phyloP scores from a whole-genome alignment of 768 basidiomycete genomes.

The Tylopilus vinaceipallidus region DNA sequence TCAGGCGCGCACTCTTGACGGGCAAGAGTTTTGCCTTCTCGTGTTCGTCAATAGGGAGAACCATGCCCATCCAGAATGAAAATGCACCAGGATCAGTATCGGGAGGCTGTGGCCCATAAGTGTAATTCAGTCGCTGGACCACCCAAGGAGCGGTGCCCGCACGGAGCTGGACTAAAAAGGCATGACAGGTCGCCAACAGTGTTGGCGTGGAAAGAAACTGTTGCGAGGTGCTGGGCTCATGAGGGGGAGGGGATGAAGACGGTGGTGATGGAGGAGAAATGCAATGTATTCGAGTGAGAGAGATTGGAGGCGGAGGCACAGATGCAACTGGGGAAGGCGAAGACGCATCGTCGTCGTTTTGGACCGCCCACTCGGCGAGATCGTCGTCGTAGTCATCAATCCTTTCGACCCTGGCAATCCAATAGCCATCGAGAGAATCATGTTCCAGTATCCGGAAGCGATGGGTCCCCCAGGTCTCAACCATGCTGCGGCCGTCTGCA shows the following conservation, averaged over 20 bases:
- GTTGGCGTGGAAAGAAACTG: slow-evolving; percentile 20
- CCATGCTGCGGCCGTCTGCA: slow-evolving; percentile 85
- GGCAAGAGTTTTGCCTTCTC: slow-evolving; percentile 87
- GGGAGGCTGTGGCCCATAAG: slow-evolving; percentile 73
- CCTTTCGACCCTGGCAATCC: slow-evolving; percentile 78
- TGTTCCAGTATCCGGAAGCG: slow-evolving; percentile 88
- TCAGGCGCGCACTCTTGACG: slow-evolving; percentile 71
- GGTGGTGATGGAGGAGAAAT: slow-evolving; percentile 13
- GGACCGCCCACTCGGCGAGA: slow-evolving; percentile 25
- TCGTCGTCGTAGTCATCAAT: slow-evolving; percentile 38
- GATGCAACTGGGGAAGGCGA: slow-evolving; percentile 2
- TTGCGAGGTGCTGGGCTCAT: neutral
- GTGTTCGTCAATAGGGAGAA: slow-evolving; percentile 88
- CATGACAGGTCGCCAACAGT: slow-evolving; percentile 54
- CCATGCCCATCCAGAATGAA: slow-evolving; percentile 87
- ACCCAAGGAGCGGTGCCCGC: slow-evolving; percentile 90
- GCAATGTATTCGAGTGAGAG: slow-evolving; percentile 17
- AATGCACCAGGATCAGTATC: slow-evolving; percentile 62
- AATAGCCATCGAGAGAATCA: slow-evolving; percentile 85
- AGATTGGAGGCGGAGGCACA: slow-evolving; percentile 9
- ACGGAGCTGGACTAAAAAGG: slow-evolving; percentile 59
- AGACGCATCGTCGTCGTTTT: slow-evolving; percentile 14
- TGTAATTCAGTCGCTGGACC: slow-evolving; percentile 77
- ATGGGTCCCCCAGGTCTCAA: slow-evolving; percentile 65
- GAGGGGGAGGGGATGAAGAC: slow-evolving; percentile 6